Evolutionary conservation across 2,329 filamentous ascomycete genomes (phyloP).

Genomic region (Cladosporium halotolerans): DNA sequence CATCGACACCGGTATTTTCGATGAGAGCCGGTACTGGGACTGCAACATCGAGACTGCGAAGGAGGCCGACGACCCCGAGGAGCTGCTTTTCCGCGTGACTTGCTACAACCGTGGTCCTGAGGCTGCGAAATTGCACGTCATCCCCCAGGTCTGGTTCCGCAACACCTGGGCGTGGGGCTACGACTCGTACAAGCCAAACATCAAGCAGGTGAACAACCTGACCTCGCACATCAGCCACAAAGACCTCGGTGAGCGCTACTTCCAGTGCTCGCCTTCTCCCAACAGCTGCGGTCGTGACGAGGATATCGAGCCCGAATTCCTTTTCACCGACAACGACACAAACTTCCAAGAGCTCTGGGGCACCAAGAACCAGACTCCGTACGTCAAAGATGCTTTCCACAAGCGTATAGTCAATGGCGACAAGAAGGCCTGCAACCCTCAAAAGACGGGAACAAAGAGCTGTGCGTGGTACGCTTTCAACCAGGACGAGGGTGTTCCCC

Average conservation of each 20-base stretch:
- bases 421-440: conserved; percentile 74
- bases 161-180: conserved; percentile 96
- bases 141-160: conserved; percentile 93
- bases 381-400: conserved; percentile 95
- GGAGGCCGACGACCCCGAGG: conserved; percentile 83
- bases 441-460: conserved; percentile 74
- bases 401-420: conserved; percentile 76
- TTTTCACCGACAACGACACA: conserved; percentile 95
- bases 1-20: conserved; percentile 79
- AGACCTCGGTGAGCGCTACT: conserved; percentile 74
- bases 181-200: conserved; percentile 77
- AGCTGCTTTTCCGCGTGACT: conserved; percentile 87
- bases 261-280: conserved; percentile 83
- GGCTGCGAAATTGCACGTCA: conserved; percentile 82
- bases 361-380: conserved; percentile 70
- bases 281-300: conserved; percentile 71
- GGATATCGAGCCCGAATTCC: conserved; percentile 75
- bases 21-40: conserved; percentile 90
- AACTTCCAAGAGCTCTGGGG: conserved; percentile 74
- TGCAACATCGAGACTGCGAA: conserved; percentile 96
- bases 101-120: conserved; percentile 94
- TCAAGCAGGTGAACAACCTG: conserved; percentile 59
- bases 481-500: conserved; percentile 76
- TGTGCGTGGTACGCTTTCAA: conserved; percentile 91
- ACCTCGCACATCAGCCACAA: conserved; percentile 71